Conservation (phyloP, 805 yeast species). For the Wickerhamiella sorbophila region DNA sequence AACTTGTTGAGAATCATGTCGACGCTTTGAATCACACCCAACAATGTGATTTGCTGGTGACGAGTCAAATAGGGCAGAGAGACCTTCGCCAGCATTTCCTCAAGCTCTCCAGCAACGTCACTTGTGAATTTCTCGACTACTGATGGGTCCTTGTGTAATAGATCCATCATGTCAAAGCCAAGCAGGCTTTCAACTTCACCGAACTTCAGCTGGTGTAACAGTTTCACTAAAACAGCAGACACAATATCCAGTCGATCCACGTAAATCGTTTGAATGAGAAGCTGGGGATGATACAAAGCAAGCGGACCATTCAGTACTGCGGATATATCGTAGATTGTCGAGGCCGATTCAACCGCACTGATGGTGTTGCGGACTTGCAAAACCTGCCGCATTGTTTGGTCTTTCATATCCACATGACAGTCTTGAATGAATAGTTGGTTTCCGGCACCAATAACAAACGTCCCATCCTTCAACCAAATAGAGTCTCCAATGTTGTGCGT, state of each 20-base stretch:
- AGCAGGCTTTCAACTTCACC: conserved; percentile 22
- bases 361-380: conserved; percentile 37
- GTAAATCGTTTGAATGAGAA: conserved; percentile 62
- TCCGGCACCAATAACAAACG: conserved; percentile 72
- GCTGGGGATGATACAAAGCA: conserved; percentile 86
- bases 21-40: conserved; percentile 53
- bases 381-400: conserved; percentile 37
- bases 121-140: not conserved
- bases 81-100: conserved; percentile 45
- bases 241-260: conserved; percentile 45
- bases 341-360: conserved; percentile 8
- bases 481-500: conserved; percentile 79
- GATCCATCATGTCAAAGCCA: conserved; percentile 15
- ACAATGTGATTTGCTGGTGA: conserved; percentile 78
- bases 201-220: conserved; percentile 40
- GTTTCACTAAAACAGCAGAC: conserved; percentile 38
- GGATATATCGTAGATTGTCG: conserved; percentile 48
- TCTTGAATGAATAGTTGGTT: conserved; percentile 80
- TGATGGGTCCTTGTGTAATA: not conserved
- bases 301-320: conserved; percentile 76
- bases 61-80: conserved; percentile 72
- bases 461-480: conserved; percentile 69
- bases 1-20: conserved; percentile 36
- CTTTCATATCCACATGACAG: conserved; percentile 43
- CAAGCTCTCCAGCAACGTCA: conserved; percentile 27